Evolutionary conservation across 2,329 filamentous ascomycete genomes (phyloP).

Genomic region (Aspergillus novofumigatus): DNA sequence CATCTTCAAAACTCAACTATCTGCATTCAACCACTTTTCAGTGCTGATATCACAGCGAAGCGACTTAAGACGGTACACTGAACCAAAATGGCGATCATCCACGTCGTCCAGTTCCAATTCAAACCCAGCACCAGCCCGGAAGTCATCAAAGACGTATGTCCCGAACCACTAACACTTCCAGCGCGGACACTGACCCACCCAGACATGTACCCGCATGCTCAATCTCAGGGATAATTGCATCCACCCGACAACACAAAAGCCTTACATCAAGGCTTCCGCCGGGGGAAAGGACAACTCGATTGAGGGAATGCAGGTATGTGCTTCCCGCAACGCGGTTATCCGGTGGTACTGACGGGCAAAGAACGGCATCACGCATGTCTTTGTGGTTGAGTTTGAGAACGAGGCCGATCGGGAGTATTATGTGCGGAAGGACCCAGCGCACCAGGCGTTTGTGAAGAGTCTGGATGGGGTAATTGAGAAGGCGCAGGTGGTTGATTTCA

Average conservation of each 20-base stretch:
- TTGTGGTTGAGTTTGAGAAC: slow-evolving; percentile 63
- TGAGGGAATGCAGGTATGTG: slow-evolving; percentile 56
- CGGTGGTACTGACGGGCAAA: slow-evolving; percentile 19
- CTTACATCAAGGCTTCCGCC: slow-evolving; percentile 57
- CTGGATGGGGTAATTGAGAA: slow-evolving; percentile 29
- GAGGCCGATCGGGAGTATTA: slow-evolving; percentile 66
- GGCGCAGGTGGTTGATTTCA: slow-evolving; percentile 35
- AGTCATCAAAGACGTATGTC: slow-evolving; percentile 54
- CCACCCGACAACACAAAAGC: slow-evolving; percentile 54
- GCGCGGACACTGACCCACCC: not conserved
- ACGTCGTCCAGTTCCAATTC: slow-evolving; percentile 66
- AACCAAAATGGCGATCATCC: slow-evolving; percentile 59
- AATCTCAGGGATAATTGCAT: slow-evolving; percentile 56
- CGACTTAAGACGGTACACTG: not conserved
- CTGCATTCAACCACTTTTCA: not conserved
- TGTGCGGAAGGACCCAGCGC: slow-evolving; percentile 59
- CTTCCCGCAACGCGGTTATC: not conserved
- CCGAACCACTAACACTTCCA: not conserved
- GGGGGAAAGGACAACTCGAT: slow-evolving; percentile 61
- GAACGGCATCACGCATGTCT: slow-evolving; percentile 65
- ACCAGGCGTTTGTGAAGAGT: slow-evolving; percentile 56
- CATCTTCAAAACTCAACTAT: not conserved
- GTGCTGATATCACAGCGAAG: not conserved
- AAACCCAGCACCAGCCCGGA: slow-evolving; percentile 48
- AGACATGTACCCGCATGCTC: slow-evolving; percentile 57